Evolutionary conservation across 768 basidiomycete genomes (phyloP).

Genomic region (Inosperma sp.): DNA sequence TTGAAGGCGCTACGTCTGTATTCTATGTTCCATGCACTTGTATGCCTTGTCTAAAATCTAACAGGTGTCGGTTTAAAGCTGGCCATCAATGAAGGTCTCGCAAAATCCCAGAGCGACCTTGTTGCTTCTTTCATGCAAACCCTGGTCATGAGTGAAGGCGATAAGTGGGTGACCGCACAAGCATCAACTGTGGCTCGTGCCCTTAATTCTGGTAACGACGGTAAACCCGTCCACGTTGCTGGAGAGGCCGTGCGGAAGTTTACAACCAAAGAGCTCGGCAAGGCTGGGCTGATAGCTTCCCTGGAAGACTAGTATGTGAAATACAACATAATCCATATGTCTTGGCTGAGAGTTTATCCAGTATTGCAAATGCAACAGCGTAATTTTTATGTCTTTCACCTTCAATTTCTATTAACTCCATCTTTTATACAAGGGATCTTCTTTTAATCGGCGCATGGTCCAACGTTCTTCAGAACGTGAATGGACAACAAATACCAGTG

Average conservation of each 20-base stretch:
- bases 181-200: constrained; percentile 65
- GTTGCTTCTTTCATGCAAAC: constrained; percentile 93
- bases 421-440: constrained; percentile 51
- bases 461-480: constrained; percentile 51
- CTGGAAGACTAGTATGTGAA: constrained; percentile 83
- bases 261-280: constrained; percentile 80
- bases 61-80: constrained; percentile 81
- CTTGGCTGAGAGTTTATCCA: constrained; percentile 25
- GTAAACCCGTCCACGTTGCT: constrained; percentile 73
- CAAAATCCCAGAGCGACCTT: constrained; percentile 75
- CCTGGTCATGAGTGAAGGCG: constrained; percentile 94
- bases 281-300: constrained; percentile 70
- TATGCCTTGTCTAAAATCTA: not conserved
- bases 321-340: not conserved
- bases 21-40: not conserved
- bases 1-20: constrained; percentile 75
- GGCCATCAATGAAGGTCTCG: constrained; percentile 85
- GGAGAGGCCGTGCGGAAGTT: constrained; percentile 77
- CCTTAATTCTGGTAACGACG: constrained; percentile 59
- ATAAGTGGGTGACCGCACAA: constrained; percentile 78
- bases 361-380: constrained; percentile 85
- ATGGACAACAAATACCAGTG: constrained; percentile 71
- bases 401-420: not conserved
- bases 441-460: constrained; percentile 81
- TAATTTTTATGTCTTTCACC: constrained; percentile 16